A percentile compares a stretch with the other conserved stretches of the same genome.
Conservation (phyloP, 228 moss, liverwort and hornwort genomes). For the Sphagnum magellanicum region DNA sequence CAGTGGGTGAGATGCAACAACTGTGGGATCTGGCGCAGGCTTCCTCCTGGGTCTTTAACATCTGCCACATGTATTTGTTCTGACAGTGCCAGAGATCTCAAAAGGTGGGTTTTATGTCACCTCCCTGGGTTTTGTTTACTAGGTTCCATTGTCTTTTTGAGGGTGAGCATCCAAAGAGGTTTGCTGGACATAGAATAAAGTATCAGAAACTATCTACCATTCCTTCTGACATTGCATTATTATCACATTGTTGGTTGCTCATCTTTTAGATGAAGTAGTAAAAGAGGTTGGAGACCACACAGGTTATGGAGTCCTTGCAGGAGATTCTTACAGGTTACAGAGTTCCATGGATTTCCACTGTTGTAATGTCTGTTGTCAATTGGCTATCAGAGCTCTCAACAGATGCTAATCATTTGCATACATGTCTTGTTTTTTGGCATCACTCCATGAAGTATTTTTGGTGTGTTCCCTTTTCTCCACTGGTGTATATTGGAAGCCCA, state of each 20-base stretch:
- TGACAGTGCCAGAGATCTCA: conserved; percentile 36
- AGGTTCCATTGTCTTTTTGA: neutral
- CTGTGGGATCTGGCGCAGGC: conserved; percentile 48
- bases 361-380: neutral
- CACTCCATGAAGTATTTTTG: too few relatives aligned
- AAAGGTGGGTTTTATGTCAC: conserved; percentile 17
- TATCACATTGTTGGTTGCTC: neutral
- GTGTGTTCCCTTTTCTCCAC: too few relatives aligned
- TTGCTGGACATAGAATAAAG: neutral
- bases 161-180: neutral
- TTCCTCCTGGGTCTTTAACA: conserved; percentile 35
- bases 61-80: conserved; percentile 45
- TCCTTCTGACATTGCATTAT: neutral
- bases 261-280: neutral
- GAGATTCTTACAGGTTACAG: too few relatives aligned
- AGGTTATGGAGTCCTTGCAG: too few relatives aligned
- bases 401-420: neutral
- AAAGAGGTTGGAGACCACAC: neutral
- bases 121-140: neutral
- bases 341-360: neutral
- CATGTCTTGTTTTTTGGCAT: neutral
- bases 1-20: conserved; percentile 53
- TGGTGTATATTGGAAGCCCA: too few relatives aligned
- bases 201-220: neutral
- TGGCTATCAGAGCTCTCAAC: neutral